Evolutionary conservation across 176 grass and related monocot genomes (phyloP), one percentile per base, ranked within the genome.

Genomic region (Bonia amplexicaulis): DNA sequence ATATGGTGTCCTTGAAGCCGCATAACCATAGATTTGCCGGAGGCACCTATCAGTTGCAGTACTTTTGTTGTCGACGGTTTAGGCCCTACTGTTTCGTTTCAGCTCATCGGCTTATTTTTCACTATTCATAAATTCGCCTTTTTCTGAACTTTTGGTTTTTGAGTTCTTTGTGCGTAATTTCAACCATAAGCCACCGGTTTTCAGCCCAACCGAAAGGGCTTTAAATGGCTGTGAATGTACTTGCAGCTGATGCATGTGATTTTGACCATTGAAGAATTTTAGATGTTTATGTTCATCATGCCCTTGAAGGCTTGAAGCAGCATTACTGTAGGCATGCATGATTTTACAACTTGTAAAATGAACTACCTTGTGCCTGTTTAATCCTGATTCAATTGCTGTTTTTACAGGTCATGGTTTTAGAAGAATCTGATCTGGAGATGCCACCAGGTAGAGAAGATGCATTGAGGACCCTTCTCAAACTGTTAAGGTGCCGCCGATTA

Each of bases 371-470:
- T 25, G 16, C 26, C 16, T 90, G 31, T 83, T 35, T 73, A 68
- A 75, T 41, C 33, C 6, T 51, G 89, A 74, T 78, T 49, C 61
- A 61, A 6, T 26, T 69, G 51, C 15, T 74, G n/a, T 74, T 68
- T 54, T 70, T 53, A 70, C 85, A 87, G 75, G 80, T 39, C 37
- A 49, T 26, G 19, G 41, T 84, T 52, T 69, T 80, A 42, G 23
- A 79, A 84, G 69, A 45, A 73, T 84, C 75, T 80, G 39, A 76
- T 68, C 68, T 83, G 84, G 74, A 49, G 41, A 66, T 51, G 6
- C 15, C 42, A 66, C 51, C 80, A 68, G 22, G 82, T 76, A 59
- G 66, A 79, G 63, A 64, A 69, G 84, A 87, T 80, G 74, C 12
- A 14, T 7, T 61, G 49, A 62, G 59, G 69, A 74, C 73, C 64